Percentiles rank a stretch among this genome's conserved stretches.
These are phyloP conservation scores for Trichophaea hybrida DNA, from an alignment of 2,329 filamentous ascomycete genomes.

Conservation along the genomic window DNA sequence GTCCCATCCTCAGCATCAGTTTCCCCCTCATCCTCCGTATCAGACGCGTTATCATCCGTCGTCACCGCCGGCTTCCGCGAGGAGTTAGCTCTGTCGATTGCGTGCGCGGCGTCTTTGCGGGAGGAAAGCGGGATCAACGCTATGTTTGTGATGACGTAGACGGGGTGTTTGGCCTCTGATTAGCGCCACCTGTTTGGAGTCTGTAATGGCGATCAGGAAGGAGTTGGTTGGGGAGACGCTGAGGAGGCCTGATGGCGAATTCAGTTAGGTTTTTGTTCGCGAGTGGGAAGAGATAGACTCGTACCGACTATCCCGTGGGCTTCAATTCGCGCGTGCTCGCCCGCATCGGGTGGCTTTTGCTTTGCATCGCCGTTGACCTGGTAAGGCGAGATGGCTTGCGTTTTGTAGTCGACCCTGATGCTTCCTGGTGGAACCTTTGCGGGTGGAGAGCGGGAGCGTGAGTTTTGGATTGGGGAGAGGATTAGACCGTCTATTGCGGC, in stretches of 20 bases:
- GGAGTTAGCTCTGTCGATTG: constrained; percentile 45
- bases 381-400: constrained; percentile 37
- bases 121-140: constrained; percentile 78
- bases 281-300: background rate
- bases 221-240: constrained; percentile 58
- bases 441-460: constrained; percentile 37
- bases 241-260: constrained; percentile 52
- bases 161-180: constrained; percentile 55
- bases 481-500: constrained; percentile 72
- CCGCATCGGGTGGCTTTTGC: constrained; percentile 29
- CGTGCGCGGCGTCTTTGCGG: constrained; percentile 55
- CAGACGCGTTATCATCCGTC: constrained; percentile 6
- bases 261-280: background rate
- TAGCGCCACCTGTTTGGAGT: constrained; percentile 75
- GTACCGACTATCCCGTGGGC: constrained; percentile 44
- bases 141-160: constrained; percentile 81
- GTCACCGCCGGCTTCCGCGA: constrained; percentile 30
- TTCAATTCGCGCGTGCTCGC: constrained; percentile 32
- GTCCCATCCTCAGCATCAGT: constrained; percentile 38
- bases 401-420: constrained; percentile 57
- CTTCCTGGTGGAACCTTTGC: constrained; percentile 35
- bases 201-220: constrained; percentile 76
- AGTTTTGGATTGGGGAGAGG: constrained; percentile 51
- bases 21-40: constrained; percentile 27
- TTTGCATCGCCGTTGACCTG: constrained; percentile 29